Evolutionary conservation across 1,139 yeast genomes (phyloP), one percentile per base, ranked within the genome.

Genomic region (Meyerozyma carpophila): DNA sequence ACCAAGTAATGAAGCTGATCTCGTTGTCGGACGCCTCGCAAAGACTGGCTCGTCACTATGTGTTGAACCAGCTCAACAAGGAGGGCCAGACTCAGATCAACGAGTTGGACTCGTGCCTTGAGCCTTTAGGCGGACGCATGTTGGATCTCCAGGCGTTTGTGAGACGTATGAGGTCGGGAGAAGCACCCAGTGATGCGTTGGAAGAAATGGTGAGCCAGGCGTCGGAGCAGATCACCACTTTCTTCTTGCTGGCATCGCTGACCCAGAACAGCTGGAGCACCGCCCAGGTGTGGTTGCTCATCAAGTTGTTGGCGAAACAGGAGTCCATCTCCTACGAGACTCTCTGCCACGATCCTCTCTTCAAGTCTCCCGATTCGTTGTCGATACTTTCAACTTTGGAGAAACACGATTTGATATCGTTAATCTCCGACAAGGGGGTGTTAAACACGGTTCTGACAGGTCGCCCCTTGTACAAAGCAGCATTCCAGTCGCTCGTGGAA

Each of bases 101-200:
- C 2, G 65, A 67, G 7, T 66, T 87, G 34, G 84, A 82, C 32
- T 61, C 66, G 2, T 78, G 84, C 32, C 66, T 91, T 41, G 79
- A 68, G 24, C 95, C 96, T 8, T 65, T 93, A 27, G 98, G 98
- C 10, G 98, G 98, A 36, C 79, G 98, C 51, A 86, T 93, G 91
- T 74, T 91, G 44, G 98, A 93, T 59, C 72, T 93, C 44, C 97
- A 93, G 62, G 84, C 95, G 16, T 89, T 89, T 64, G 85, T 86
- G 0, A 79, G 98, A 56, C 84, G 98, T 43, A 77, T 93, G 20
- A 83, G 82, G 53, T 81, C 93, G 0, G 98, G 98, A 2, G 98
- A 93, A 59, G 61, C 78, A 9, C 95, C 96, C 1, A 56, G 65
- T 18, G 84, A 76, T 42, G 98, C 98, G 0, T 67, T 90, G 39